A percentile compares a stretch with the other conserved stretches of the same genome.
Evolutionary conservation across 331 rosid genomes (phyloP).

Genomic region (Dryas integrifolia): DNA sequence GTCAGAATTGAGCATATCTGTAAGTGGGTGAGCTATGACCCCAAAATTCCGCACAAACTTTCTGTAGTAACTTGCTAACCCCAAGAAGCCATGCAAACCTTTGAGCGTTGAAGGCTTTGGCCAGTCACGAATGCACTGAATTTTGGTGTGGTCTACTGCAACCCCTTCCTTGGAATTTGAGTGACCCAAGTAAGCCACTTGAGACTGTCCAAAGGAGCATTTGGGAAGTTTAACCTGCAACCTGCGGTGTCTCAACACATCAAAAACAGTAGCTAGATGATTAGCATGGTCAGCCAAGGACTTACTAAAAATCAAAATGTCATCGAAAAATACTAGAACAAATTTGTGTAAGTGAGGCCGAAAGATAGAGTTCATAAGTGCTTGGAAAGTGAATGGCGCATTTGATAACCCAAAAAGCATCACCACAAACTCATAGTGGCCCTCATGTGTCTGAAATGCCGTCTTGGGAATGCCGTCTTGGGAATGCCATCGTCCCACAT

Average conservation of each 20-base stretch:
- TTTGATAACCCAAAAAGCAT: not conserved
- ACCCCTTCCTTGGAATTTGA: not conserved
- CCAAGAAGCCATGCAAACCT: not conserved
- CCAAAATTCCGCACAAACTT: not conserved
- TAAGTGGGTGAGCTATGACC: not conserved
- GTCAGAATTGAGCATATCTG: not conserved
- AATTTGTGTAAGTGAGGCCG: too few relatives aligned
- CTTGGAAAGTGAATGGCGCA: conserved; percentile 7
- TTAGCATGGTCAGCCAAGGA: not conserved
- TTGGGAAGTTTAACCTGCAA: not conserved
- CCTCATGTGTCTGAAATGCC: not conserved
- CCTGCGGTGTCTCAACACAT: rapidly evolving
- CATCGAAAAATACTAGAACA: not conserved
- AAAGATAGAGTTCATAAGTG: not conserved
- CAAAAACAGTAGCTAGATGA: not conserved
- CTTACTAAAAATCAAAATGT: not conserved
- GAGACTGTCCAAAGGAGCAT: not conserved
- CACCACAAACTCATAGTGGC: not conserved
- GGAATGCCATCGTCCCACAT: not conserved
- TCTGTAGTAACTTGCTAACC: not conserved
- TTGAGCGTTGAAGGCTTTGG: not conserved
- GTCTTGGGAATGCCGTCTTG: not conserved
- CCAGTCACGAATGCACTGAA: not conserved
- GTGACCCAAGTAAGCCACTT: not conserved
- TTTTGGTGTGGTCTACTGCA: not conserved